phyloP scores from a whole-genome alignment of 768 basidiomycete species.

The Gelatoporia subvermispora region DNA sequence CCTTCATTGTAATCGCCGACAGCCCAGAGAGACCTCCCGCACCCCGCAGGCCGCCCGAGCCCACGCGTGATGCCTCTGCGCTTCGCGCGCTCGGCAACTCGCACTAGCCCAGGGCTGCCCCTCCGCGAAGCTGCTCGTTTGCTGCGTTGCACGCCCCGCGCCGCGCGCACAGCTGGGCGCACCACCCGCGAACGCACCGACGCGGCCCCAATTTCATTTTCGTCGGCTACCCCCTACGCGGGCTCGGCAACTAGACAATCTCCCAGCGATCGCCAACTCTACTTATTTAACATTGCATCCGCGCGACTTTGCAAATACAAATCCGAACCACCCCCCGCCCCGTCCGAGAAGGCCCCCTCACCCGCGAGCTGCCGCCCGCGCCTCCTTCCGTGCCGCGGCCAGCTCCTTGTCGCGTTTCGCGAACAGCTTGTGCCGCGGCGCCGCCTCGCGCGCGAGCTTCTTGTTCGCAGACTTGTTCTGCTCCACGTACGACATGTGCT shows the following conservation, averaged over 20 bases:
- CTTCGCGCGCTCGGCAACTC: no score
- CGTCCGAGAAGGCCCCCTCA: slow-evolving; percentile 20
- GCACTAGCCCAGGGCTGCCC: no score
- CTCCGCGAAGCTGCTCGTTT: neutral
- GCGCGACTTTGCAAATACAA: neutral
- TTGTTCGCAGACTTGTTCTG: slow-evolving; percentile 90
- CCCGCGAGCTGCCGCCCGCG: slow-evolving; percentile 16
- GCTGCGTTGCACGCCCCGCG: neutral
- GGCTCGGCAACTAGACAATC: no score
- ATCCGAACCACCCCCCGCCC: neutral
- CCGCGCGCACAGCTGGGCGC: neutral
- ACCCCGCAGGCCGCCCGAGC: no score
- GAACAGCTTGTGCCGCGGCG: slow-evolving; percentile 71
- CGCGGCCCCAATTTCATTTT: neutral
- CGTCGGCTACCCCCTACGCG: neutral
- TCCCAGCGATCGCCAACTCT: no score
- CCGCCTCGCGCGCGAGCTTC: slow-evolving; percentile 54
- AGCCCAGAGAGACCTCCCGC: no score
- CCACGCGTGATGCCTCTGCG: no score
- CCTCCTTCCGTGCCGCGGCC: slow-evolving; percentile 47
- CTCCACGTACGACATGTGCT: slow-evolving; percentile 91
- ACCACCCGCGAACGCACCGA: neutral
- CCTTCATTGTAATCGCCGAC: no score
- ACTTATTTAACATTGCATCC: no score
- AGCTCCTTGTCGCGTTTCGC: slow-evolving; percentile 78